Percentiles rank a stretch among this genome's conserved stretches.
Evolutionary conservation across 768 basidiomycete genomes (phyloP).

Genomic region (Rhodotorula diobovata): DNA sequence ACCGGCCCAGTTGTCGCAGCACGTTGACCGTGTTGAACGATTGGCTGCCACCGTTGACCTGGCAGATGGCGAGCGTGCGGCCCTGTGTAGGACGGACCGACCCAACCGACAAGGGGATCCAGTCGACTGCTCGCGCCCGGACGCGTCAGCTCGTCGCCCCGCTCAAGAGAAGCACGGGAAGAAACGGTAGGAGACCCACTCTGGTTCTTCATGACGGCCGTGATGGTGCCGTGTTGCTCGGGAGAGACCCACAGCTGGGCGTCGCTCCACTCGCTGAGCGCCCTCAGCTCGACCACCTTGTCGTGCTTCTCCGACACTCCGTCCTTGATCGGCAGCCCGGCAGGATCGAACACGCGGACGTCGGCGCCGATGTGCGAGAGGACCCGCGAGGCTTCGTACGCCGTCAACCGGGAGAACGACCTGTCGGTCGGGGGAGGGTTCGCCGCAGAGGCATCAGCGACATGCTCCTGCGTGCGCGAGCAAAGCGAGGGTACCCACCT

Average conservation of each 20-base stretch:
- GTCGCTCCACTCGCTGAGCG: slow-evolving; percentile 41
- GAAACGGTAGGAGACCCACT: slow-evolving; percentile 28
- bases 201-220: slow-evolving; percentile 48
- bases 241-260: slow-evolving; percentile 44
- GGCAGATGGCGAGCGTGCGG: slow-evolving; percentile 45
- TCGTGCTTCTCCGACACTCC: slow-evolving; percentile 38
- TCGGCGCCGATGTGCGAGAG: slow-evolving; percentile 45
- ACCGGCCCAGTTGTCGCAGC: slow-evolving; percentile 46
- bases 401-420: slow-evolving; percentile 47
- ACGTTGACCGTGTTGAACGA: slow-evolving; percentile 48
- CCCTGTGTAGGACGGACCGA: slow-evolving; percentile 49
- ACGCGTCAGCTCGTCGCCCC: background rate
- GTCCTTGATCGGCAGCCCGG: slow-evolving; percentile 43
- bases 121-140: slow-evolving; percentile 44
- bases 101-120: slow-evolving; percentile 47
- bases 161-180: background rate
- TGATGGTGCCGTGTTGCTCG: slow-evolving; percentile 48
- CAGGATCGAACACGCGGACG: slow-evolving; percentile 46
- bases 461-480: background rate
- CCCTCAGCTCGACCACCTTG: slow-evolving; percentile 45
- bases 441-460: background rate
- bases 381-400: slow-evolving; percentile 46
- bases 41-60: slow-evolving; percentile 45
- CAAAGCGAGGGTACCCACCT: slow-evolving; percentile 34
- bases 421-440: slow-evolving; percentile 15